phyloP scores from a whole-genome alignment of 192 early-diverging fungal genomes.

The Gryganskiella cystojenkinii region DNA sequence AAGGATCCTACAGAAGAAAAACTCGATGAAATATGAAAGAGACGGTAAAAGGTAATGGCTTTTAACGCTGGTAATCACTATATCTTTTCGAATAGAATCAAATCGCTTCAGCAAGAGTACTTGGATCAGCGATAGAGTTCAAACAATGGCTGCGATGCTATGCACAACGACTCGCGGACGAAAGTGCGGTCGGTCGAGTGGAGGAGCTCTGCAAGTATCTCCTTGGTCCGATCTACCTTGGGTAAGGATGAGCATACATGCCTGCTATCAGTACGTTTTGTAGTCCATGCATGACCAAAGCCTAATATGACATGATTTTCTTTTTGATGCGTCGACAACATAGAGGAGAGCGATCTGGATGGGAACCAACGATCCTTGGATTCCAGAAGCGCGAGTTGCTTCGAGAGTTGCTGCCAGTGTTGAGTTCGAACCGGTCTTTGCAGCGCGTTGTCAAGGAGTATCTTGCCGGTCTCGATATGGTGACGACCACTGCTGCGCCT shows the following conservation, averaged over 20 bases:
- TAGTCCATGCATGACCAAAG: no score
- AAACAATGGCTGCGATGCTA: conserved; percentile 68
- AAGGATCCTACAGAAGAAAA: no score
- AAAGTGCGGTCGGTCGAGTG: conserved; percentile 65
- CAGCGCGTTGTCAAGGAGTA: conserved; percentile 73
- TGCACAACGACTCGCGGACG: conserved; percentile 74
- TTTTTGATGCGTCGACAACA: no score
- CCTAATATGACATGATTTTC: no score
- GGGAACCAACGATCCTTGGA: conserved; percentile 52
- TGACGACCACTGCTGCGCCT: neutral
- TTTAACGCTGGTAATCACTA: conserved; percentile 1
- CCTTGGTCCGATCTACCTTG: conserved; percentile 62
- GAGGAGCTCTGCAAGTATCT: conserved; percentile 78
- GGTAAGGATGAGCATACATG: conserved; percentile 37
- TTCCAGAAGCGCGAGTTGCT: conserved; percentile 75
- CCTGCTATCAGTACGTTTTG: no score
- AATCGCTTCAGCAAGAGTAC: conserved; percentile 59
- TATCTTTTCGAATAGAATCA: conserved; percentile 54
- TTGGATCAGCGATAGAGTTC: conserved; percentile 70
- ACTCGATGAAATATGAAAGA: no score
- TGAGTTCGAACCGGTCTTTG: conserved; percentile 74
- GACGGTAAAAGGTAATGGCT: neutral
- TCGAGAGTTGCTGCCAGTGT: conserved; percentile 70
- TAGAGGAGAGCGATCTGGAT: conserved; percentile 50
- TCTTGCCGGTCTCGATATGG: conserved; percentile 35